Percentiles rank a stretch among this genome's conserved stretches.
Evolutionary conservation across 164 flowering plant genomes (phyloP).

Genomic region (Liriodendron chinense): DNA sequence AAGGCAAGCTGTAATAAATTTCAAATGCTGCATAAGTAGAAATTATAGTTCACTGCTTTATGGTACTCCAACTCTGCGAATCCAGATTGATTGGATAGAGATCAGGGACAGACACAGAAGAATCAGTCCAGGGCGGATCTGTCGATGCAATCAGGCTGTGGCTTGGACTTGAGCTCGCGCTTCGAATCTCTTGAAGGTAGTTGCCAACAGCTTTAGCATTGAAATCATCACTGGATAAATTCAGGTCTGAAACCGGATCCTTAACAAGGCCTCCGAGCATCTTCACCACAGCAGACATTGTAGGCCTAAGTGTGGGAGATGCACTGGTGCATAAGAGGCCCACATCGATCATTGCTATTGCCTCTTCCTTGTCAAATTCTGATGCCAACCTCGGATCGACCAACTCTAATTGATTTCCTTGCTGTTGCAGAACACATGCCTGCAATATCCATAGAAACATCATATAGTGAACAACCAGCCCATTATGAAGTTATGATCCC

Average conservation of each 20-base stretch:
- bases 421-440: slow-evolving; percentile 24
- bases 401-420: slow-evolving; percentile 22
- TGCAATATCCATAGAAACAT: neutral
- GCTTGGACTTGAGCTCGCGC: neutral
- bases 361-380: slow-evolving; percentile 23
- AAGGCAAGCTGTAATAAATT: neutral
- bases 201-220: slow-evolving; percentile 13
- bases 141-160: slow-evolving; percentile 2
- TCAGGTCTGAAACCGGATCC: slow-evolving; percentile 9
- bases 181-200: neutral
- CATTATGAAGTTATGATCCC: too few species aligned
- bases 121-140: slow-evolving; percentile 20
- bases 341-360: slow-evolving; percentile 19
- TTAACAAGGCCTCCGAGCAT: slow-evolving; percentile 28
- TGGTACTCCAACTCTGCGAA: slow-evolving; percentile 10
- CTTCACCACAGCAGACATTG: slow-evolving; percentile 28
- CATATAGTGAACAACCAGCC: too few species aligned
- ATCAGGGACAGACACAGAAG: slow-evolving; percentile 18
- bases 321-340: slow-evolving; percentile 29
- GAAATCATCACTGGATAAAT: slow-evolving; percentile 7
- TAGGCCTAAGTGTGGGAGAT: slow-evolving; percentile 30
- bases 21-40: too few species aligned
- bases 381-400: slow-evolving; percentile 28
- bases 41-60: neutral
- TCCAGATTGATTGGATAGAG: slow-evolving; percentile 20